phyloP scores from a whole-genome alignment of 75 land plant genomes.

The Adiantum capillusveneris region DNA sequence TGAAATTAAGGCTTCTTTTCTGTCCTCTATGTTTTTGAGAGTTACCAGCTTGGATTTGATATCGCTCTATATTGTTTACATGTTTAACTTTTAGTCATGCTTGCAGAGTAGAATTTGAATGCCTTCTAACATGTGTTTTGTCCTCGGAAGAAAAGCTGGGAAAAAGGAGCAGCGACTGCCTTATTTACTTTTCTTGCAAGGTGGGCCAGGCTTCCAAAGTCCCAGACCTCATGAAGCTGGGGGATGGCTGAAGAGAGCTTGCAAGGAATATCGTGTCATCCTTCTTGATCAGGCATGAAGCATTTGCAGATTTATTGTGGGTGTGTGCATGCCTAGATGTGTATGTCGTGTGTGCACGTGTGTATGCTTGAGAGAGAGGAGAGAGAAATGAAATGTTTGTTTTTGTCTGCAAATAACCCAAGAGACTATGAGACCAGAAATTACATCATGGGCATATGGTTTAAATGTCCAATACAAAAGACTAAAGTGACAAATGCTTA shows the following conservation, averaged over 20 bases:
- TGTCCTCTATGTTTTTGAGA: not conserved
- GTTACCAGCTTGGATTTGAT: too few relatives aligned
- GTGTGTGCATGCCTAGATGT: not conserved
- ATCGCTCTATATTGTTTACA: not conserved
- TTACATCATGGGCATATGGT: too few relatives aligned
- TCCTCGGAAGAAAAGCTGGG: constrained; percentile 14
- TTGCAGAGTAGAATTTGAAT: not conserved
- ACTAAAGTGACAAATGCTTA: too few relatives aligned
- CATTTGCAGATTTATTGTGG: not conserved
- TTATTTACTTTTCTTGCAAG: constrained; percentile 74
- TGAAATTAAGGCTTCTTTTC: not conserved
- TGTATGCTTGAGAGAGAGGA: too few relatives aligned
- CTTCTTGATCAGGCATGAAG: constrained; percentile 80
- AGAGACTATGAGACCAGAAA: too few relatives aligned
- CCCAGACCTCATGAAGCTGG: constrained; percentile 69
- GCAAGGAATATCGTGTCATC: constrained; percentile 74
- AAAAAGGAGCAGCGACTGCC: constrained; percentile 45
- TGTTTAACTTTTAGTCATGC: not conserved
- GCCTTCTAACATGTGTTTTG: not conserved
- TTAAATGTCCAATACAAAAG: too few relatives aligned
- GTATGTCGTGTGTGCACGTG: too few relatives aligned
- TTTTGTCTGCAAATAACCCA: too few relatives aligned
- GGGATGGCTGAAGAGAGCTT: constrained; percentile 90
- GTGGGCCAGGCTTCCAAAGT: constrained; percentile 91
- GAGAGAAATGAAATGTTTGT: not conserved